phyloP scores from a whole-genome alignment of 2,329 filamentous ascomycete species.

The Anthostomella pinea region DNA sequence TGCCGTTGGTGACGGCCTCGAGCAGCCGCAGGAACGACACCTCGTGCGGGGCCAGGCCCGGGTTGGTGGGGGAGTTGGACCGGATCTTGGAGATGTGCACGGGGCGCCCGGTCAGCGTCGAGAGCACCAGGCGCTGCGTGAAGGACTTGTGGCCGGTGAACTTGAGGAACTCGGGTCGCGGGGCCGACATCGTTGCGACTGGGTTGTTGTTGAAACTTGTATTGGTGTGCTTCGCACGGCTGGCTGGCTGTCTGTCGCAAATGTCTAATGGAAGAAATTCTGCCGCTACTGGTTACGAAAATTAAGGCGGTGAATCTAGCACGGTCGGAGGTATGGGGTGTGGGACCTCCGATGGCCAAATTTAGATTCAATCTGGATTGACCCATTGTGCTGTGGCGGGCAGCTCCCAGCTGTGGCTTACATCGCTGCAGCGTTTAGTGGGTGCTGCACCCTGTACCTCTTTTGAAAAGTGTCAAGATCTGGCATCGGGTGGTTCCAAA shows the following conservation, averaged over 20 bases:
- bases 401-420: neutral
- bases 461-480: slow-evolving; percentile 33
- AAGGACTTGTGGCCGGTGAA: slow-evolving; percentile 86
- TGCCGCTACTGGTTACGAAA: slow-evolving; percentile 31
- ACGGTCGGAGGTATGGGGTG: too few relatives aligned
- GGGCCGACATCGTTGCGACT: slow-evolving; percentile 25
- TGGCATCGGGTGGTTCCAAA: slow-evolving; percentile 16
- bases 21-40: slow-evolving; percentile 94
- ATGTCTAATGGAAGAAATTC: slow-evolving; percentile 23
- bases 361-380: too few relatives aligned
- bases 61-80: slow-evolving; percentile 77
- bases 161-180: slow-evolving; percentile 57
- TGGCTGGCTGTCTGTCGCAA: slow-evolving; percentile 3
- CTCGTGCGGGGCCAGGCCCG: slow-evolving; percentile 88
- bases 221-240: too few relatives aligned
- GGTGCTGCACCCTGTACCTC: too few relatives aligned
- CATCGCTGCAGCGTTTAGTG: slow-evolving; percentile 4
- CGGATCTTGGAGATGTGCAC: slow-evolving; percentile 94
- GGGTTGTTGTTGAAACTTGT: slow-evolving; percentile 7
- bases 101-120: slow-evolving; percentile 85
- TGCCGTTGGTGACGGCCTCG: slow-evolving; percentile 92
- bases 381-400: too few relatives aligned
- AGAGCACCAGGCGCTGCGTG: slow-evolving; percentile 78
- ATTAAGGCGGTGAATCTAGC: slow-evolving; percentile 30
- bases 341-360: too few relatives aligned